These are phyloP conservation scores for Neurospora sp. DNA, from an alignment of 495 filamentous ascomycete species.

Conservation along the genomic window DNA sequence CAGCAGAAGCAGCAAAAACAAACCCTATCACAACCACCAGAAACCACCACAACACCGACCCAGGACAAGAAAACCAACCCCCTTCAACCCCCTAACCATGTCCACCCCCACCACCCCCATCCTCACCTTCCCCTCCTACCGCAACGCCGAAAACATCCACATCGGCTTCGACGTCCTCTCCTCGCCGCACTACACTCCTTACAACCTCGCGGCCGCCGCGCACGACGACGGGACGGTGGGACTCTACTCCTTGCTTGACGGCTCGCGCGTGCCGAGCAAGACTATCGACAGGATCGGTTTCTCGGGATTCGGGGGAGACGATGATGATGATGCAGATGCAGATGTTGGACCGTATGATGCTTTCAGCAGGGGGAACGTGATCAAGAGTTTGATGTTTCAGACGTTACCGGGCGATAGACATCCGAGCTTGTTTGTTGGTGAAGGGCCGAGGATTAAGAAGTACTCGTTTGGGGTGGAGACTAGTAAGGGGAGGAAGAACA, in stretches of 20 bases:
- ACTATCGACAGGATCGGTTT: constrained; percentile 2
- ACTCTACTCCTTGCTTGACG: constrained; percentile 31
- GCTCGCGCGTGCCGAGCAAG: constrained; percentile 16
- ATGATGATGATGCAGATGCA: constrained; percentile 6
- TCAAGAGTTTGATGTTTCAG: constrained; percentile 23
- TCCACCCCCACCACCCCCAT: constrained; percentile 15
- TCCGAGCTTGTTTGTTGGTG: constrained; percentile 23
- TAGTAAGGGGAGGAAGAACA: not conserved
- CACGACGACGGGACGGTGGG: constrained; percentile 31
- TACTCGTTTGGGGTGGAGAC: constrained; percentile 18
- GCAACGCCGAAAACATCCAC: constrained; percentile 22
- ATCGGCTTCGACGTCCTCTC: constrained; percentile 29
- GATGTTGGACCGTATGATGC: constrained; percentile 1
- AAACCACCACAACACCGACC: not conserved
- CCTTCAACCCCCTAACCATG: not conserved
- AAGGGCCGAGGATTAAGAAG: constrained; percentile 11
- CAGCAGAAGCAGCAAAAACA: not conserved
- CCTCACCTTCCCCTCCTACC: constrained; percentile 25
- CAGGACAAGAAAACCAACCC: not conserved
- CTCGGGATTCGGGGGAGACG: not conserved
- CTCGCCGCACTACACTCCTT: constrained; percentile 3
- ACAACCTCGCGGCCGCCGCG: constrained; percentile 30
- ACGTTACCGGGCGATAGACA: constrained; percentile 20
- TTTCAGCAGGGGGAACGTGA: constrained; percentile 1
- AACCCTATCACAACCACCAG: not conserved